These are phyloP conservation scores for Colletotrichum liriopes DNA, from an alignment of 2,329 filamentous ascomycete genomes.

Conservation along the genomic window DNA sequence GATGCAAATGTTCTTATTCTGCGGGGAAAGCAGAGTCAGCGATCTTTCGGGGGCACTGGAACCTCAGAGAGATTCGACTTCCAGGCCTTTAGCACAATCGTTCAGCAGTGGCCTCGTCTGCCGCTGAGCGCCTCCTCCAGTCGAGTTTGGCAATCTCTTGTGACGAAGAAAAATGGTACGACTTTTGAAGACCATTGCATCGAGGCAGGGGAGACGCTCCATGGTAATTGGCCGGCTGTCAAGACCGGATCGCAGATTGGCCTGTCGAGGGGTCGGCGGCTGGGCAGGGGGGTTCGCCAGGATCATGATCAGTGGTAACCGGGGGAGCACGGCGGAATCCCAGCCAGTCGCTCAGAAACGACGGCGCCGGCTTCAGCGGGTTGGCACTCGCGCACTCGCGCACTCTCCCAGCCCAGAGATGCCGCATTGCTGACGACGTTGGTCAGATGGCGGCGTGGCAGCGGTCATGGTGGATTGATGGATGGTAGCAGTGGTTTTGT, in stretches of 20 bases:
- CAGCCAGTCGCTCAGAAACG: conserved; percentile 20
- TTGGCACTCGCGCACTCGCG: conserved; percentile 6
- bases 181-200: conserved; percentile 44
- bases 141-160: conserved; percentile 43
- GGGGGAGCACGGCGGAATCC: conserved; percentile 18
- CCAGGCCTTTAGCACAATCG: neutral
- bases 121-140: conserved; percentile 28
- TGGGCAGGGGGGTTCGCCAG: conserved; percentile 33
- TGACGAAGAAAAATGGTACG: conserved; percentile 44
- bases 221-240: conserved; percentile 44
- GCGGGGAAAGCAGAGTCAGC: neutral
- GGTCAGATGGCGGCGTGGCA: conserved; percentile 2
- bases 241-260: conserved; percentile 46
- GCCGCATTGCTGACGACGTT: conserved; percentile 1
- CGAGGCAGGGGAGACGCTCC: conserved; percentile 38
- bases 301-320: conserved; percentile 27
- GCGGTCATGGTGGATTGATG: conserved; percentile 9
- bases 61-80: neutral
- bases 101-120: conserved; percentile 32
- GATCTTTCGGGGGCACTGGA: neutral
- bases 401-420: neutral
- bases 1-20: neutral
- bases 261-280: conserved; percentile 35
- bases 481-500: neutral
- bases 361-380: neutral